These are phyloP conservation scores for Musa acuminata DNA, from an alignment of 176 grass and related monocot genomes.

Conservation along the genomic window DNA sequence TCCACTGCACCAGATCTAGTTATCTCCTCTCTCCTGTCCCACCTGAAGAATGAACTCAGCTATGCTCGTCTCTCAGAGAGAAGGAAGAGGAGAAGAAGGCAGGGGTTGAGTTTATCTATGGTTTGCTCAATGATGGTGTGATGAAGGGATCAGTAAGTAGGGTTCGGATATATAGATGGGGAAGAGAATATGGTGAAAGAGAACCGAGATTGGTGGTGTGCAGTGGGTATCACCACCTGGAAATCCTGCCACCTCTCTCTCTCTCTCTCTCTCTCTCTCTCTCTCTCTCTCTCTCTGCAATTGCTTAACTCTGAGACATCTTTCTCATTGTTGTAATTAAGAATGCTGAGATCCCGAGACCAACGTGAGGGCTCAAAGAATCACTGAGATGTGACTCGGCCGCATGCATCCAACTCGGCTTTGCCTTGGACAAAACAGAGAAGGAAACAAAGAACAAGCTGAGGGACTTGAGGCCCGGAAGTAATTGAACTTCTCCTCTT, in stretches of 20 bases:
- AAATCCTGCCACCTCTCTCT: background rate
- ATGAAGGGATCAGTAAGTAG: background rate
- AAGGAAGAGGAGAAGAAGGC: background rate
- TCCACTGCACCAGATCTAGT: background rate
- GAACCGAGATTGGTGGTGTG: background rate
- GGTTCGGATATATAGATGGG: background rate
- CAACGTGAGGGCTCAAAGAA: too few relatives aligned
- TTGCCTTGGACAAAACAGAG: too few relatives aligned
- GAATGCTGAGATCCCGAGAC: too few relatives aligned
- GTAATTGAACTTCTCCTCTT: background rate
- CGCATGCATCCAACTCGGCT: too few relatives aligned
- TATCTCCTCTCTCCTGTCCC: background rate
- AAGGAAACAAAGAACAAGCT: background rate
- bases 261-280: background rate
- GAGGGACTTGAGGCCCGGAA: background rate
- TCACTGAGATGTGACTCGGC: too few relatives aligned
- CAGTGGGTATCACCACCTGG: background rate
- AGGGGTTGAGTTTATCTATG: background rate
- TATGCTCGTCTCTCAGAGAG: background rate
- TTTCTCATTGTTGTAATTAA: too few relatives aligned
- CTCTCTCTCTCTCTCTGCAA: background rate
- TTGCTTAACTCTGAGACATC: too few relatives aligned
- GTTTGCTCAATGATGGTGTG: background rate
- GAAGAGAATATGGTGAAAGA: background rate
- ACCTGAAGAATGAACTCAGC: background rate